Evolutionary conservation across 2,329 filamentous ascomycete species (phyloP), one percentile per base, ranked within the genome.

Genomic region (Neonectria neomacrospora): DNA sequence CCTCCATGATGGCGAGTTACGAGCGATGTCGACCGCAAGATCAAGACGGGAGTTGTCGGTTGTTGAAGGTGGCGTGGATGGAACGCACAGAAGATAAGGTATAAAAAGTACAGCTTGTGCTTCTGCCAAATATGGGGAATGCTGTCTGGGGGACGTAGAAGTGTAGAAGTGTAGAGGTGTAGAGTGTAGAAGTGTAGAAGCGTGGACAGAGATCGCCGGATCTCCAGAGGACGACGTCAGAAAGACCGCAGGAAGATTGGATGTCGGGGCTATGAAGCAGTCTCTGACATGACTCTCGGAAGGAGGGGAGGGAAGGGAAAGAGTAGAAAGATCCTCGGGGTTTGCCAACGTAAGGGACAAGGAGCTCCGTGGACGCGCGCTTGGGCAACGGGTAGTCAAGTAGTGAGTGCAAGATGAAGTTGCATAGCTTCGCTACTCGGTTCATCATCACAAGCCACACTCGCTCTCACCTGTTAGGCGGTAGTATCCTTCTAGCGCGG

Each of bases 1-100:
- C 77, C 71, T 81, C 80, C 80, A 81, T 81, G 56, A 45, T 70
- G 66, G 54, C 47, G 34, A 61, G 48, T 48, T 16, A 52, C 34
- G 16, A 52, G 57, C 51, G 37, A 26, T 41, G 45, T 54, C 47
- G 47, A 59, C 58, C 60, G 45, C 56, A 20, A 45, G 28, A 41
- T 12, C 20, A 47, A 41, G 16, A 28, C 34, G 39, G 28, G 16
- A 7, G 42, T 18, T 14, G 26, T 45, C 22, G 34, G 41, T 22
- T 8, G 23, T 12, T 16, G 55, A 11, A 34, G 18, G 11, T 8
- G n/a, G 28, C 14, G 50, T 42, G 39, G 42, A 39, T 20, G 26
- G 26, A 39, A 41, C 22, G 22, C 41, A 20, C 11, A 12, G 20
- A 28, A 59, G 12, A 12, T 5, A 22, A 57, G 42, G 23, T n/a